phyloP scores from a whole-genome alignment of 2,329 filamentous ascomycete species.

The Lasiodiplodia hormozganensis region DNA sequence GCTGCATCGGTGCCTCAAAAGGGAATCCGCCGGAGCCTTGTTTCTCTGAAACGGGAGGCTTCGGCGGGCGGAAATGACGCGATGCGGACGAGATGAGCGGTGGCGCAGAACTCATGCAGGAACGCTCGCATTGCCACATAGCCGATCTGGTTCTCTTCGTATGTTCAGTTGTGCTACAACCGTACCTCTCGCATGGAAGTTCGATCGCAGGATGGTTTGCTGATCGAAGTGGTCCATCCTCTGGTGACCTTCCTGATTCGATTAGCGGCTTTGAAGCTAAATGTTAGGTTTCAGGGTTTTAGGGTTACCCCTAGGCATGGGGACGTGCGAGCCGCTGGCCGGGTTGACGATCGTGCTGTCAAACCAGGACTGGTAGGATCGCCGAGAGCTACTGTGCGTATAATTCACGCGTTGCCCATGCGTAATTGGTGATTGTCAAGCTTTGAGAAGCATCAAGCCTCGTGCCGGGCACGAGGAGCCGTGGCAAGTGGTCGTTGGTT shows the following conservation, averaged over 20 bases:
- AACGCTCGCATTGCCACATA: too few species aligned
- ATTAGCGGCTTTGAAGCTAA: not conserved
- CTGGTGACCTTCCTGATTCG: not conserved
- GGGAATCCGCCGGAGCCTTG: not conserved
- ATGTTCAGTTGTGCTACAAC: not conserved
- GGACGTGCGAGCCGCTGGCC: not conserved
- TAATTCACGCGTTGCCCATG: not conserved
- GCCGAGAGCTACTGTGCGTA: not conserved
- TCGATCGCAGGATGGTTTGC: not conserved
- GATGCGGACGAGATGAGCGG: not conserved
- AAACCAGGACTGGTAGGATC: not conserved
- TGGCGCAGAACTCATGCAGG: not conserved
- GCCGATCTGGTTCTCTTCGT: not conserved
- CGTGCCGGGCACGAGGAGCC: not conserved
- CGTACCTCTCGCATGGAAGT: not conserved
- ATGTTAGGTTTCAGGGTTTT: not conserved
- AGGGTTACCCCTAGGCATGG: not conserved
- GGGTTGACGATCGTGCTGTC: not conserved
- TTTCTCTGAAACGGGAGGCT: not conserved
- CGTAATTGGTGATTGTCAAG: not conserved
- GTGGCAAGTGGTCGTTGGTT: not conserved
- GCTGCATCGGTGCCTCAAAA: not conserved
- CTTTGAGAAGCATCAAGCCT: not conserved
- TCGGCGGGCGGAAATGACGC: not conserved
- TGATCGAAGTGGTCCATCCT: not conserved